Conservation (phyloP, 2,329 filamentous ascomycete species). For the Biscogniauxia marginata region DNA sequence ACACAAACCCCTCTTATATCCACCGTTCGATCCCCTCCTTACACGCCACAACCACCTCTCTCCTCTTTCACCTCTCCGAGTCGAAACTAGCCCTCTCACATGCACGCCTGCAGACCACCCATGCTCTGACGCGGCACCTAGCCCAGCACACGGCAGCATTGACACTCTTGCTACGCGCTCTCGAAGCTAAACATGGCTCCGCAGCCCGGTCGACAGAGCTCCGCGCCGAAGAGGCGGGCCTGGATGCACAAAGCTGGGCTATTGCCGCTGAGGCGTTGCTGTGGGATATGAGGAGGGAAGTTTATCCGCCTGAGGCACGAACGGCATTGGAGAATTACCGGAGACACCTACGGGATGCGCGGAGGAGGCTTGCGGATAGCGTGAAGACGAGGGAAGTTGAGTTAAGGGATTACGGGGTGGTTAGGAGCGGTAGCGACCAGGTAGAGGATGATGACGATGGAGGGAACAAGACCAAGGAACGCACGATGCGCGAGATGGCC, state of each 20-base stretch:
- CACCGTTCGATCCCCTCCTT: slow-evolving; percentile 56
- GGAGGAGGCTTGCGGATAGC: slow-evolving; percentile 43
- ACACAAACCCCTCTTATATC: slow-evolving; percentile 55
- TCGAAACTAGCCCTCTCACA: slow-evolving; percentile 31
- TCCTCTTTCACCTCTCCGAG: slow-evolving; percentile 34
- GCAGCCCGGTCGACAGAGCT: slow-evolving; percentile 51
- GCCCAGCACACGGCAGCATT: slow-evolving; percentile 39
- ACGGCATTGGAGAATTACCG: slow-evolving; percentile 47
- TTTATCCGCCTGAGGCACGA: slow-evolving; percentile 44
- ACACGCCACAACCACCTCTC: slow-evolving; percentile 37
- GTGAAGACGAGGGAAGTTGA: slow-evolving; percentile 42
- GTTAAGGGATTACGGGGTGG: slow-evolving; percentile 51
- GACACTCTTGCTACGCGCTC: slow-evolving; percentile 44
- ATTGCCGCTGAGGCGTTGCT: slow-evolving; percentile 36
- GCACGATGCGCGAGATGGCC: slow-evolving; percentile 53
- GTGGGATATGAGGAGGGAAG: slow-evolving; percentile 35
- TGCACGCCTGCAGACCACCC: slow-evolving; percentile 40
- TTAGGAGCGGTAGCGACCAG: slow-evolving; percentile 42
- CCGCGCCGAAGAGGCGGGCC: slow-evolving; percentile 44
- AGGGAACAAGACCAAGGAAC: slow-evolving; percentile 40
- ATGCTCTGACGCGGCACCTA: slow-evolving; percentile 40
- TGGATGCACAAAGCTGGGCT: slow-evolving; percentile 43
- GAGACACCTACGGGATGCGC: slow-evolving; percentile 49
- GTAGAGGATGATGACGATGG: slow-evolving; percentile 34
- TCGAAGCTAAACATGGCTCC: slow-evolving; percentile 56